A percentile compares a stretch with the other conserved stretches of the same genome.
Conservation (phyloP, 495 filamentous ascomycete species). For the Daldinia grandis region DNA sequence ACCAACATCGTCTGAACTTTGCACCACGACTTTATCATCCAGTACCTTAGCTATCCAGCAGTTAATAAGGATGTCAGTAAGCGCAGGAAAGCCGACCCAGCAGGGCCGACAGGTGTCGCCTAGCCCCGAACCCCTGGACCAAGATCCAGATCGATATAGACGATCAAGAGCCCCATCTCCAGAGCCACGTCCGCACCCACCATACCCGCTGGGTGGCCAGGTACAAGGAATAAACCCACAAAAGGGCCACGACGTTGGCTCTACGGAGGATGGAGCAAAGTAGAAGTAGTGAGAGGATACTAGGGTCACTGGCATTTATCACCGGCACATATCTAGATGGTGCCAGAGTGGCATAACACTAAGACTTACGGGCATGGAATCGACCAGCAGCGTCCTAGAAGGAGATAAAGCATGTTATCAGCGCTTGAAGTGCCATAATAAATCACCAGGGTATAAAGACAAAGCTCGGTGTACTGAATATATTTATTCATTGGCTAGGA, state of each 20-base stretch:
- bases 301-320: background rate
- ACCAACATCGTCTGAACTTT: background rate
- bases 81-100: background rate
- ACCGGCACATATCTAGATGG: background rate
- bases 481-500: background rate
- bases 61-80: background rate
- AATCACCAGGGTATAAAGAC: too few relatives aligned
- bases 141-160: conserved; percentile 21
- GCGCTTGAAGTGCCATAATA: too few relatives aligned
- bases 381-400: too few relatives aligned
- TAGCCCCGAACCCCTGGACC: background rate
- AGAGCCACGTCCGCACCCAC: conserved; percentile 23
- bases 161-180: conserved; percentile 35
- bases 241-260: background rate
- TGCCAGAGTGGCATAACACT: background rate
- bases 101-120: background rate
- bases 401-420: too few relatives aligned
- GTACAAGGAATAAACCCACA: background rate
- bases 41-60: background rate
- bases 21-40: background rate
- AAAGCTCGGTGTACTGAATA: background rate
- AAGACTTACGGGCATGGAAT: background rate
- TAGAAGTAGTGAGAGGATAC: background rate
- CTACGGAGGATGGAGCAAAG: background rate
- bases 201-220: background rate